Evolutionary conservation across 257 asterid species (phyloP), one percentile per base, ranked within the genome.

Genomic region (Nicotiana obtusifolia): DNA sequence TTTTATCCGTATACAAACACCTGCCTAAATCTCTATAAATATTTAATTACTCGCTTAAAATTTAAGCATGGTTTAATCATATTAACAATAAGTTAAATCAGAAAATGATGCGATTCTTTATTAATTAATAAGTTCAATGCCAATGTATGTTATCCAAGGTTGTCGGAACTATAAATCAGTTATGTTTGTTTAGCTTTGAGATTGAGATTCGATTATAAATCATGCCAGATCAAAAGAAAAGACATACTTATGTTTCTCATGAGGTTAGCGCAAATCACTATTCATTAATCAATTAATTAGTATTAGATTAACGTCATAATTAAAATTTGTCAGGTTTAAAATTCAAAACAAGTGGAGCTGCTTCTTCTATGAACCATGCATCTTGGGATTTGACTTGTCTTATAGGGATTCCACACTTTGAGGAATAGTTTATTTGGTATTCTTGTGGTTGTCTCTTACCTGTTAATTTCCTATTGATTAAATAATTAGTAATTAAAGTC

Each of bases 241-340:
- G 84, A 84, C 86, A 89, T 56, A 81, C 86, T 85, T 78, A 82
- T 85, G 88, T 75, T 62, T 79, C 84, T 86, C 80, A 83, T 83
- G 87, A 81, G 83, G 66, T 81, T 69, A 33, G 59, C 71, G 14
- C 41, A 28, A 73, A 76, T 56, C 68, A 81, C 59, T 33, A 82
- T 80, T 65, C 60, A 59, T 75, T 80, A 57, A 68, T 78, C 53
- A 81, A 28, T 68, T 83, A 20, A 22, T 20, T 71, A 41, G 4
- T 44, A 30, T 71, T 13, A 44, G 35, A 71, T 44, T 44, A 71
- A 44, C 20, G 47, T 9, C n/a, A 22, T 5, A 44, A 71, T 3
- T 71, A 44, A 71, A 22, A 44, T 41, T 5, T 76, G 76, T 77
- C 79, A 26, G 66, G 67, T 80, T 81, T 77, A 15, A 37, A n/a